Percentiles rank a stretch among this genome's conserved stretches.
Evolutionary conservation across 2,329 filamentous ascomycete genomes (phyloP).

Genomic region (Apiospora kogelbergensis): DNA sequence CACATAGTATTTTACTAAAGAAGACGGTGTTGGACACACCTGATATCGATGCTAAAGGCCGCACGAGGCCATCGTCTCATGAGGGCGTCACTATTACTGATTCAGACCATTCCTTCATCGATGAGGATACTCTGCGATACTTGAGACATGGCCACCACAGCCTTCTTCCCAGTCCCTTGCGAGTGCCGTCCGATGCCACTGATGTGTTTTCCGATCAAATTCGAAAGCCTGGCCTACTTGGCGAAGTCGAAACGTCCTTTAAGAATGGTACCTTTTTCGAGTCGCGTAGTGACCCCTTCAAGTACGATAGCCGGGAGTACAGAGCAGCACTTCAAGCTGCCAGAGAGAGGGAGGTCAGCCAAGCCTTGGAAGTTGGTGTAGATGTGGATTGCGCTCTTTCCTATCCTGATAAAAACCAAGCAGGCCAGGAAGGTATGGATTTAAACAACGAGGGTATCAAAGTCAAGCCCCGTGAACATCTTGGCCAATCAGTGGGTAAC

Average conservation of each 20-base stretch:
- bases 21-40: neutral
- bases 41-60: neutral
- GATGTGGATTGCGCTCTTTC: neutral
- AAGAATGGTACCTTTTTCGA: constrained; percentile 27
- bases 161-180: constrained; percentile 22
- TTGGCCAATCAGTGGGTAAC: constrained; percentile 8
- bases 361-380: constrained; percentile 30
- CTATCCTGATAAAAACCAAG: neutral
- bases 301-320: constrained; percentile 43
- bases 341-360: constrained; percentile 44
- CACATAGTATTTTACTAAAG: neutral
- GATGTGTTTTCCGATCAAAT: neutral
- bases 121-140: neutral
- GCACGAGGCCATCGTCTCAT: neutral
- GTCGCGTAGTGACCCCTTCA: constrained; percentile 44
- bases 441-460: neutral
- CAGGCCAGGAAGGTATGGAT: constrained; percentile 10
- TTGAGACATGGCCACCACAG: neutral
- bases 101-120: neutral
- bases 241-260: constrained; percentile 20
- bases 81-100: neutral
- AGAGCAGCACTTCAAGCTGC: constrained; percentile 36
- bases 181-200: constrained; percentile 12
- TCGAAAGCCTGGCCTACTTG: neutral
- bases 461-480: neutral